These are phyloP conservation scores for Gossypium gossypioides DNA, from an alignment of 441 rosid species.

Conservation along the genomic window DNA sequence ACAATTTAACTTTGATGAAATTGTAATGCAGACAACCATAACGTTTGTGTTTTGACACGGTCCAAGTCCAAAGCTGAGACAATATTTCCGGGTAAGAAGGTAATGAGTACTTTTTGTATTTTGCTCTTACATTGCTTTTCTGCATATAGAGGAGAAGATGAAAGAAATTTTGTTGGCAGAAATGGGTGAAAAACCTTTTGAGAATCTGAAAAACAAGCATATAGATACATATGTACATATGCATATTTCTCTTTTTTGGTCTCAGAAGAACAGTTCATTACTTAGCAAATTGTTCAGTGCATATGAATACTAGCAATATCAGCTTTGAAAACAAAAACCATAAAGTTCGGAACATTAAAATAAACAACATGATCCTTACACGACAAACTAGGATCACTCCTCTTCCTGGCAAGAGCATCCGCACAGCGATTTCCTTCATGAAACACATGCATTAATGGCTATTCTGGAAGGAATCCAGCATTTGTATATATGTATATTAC, in stretches of 20 bases:
- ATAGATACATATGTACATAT: background rate
- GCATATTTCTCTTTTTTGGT: background rate
- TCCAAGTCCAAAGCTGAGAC: constrained; percentile 60
- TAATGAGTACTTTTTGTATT: constrained; percentile 32
- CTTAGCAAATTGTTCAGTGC: too few relatives aligned
- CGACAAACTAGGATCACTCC: too few relatives aligned
- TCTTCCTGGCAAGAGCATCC: too few relatives aligned
- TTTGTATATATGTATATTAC: too few relatives aligned
- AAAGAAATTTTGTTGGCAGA: background rate
- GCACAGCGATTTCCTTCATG: too few relatives aligned
- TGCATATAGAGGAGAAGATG: background rate
- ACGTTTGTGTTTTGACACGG: constrained; percentile 4
- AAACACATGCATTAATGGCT: too few relatives aligned
- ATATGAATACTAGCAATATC: too few relatives aligned
- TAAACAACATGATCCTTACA: too few relatives aligned
- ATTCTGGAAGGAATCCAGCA: too few relatives aligned
- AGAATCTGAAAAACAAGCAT: background rate
- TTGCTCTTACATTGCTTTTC: background rate
- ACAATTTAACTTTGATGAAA: background rate
- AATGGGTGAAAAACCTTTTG: background rate
- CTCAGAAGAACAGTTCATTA: too few relatives aligned
- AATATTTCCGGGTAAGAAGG: constrained; percentile 98
- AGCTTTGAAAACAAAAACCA: too few relatives aligned
- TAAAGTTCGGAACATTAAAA: too few relatives aligned
- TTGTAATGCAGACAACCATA: constrained; percentile 52